Evolutionary conservation across 768 basidiomycete genomes (phyloP).

Genomic region (Ephemerocybe angulata): DNA sequence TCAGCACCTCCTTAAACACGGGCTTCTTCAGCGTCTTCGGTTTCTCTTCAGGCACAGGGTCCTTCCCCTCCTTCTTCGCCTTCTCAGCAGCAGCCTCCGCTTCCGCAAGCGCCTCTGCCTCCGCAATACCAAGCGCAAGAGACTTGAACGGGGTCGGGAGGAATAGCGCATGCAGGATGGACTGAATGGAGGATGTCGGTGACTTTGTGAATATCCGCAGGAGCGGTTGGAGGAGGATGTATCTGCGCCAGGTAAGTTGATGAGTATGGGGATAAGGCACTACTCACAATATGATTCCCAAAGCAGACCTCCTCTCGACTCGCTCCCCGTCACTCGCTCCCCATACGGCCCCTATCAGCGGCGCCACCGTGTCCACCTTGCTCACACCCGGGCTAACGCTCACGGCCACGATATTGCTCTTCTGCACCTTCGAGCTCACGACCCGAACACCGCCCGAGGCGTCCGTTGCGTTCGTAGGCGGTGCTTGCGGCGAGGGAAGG

Average conservation of each 20-base stretch:
- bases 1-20: slow-evolving; percentile 53
- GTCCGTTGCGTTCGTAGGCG: slow-evolving; percentile 43
- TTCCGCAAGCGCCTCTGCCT: slow-evolving; percentile 2
- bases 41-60: slow-evolving; percentile 3
- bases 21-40: slow-evolving; percentile 11
- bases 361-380: slow-evolving; percentile 63
- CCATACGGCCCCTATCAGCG: slow-evolving; percentile 49
- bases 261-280: no score
- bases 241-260: slow-evolving; percentile 47
- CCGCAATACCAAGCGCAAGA: slow-evolving; percentile 25
- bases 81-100: background rate
- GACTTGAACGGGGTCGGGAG: slow-evolving; percentile 77
- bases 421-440: slow-evolving; percentile 37
- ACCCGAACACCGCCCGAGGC: slow-evolving; percentile 33
- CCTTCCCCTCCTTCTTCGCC: slow-evolving; percentile 1
- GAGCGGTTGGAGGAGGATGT: slow-evolving; percentile 62
- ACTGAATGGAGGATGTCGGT: slow-evolving; percentile 60
- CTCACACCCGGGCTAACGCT: slow-evolving; percentile 76
- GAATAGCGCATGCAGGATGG: slow-evolving; percentile 77
- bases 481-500: slow-evolving; percentile 53
- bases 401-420: slow-evolving; percentile 72
- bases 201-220: slow-evolving; percentile 70
- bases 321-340: no score
- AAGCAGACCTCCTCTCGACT: no score
- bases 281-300: background rate